Conservation (phyloP, 2,329 filamentous ascomycete species). For the Neofusicoccum parvum region DNA sequence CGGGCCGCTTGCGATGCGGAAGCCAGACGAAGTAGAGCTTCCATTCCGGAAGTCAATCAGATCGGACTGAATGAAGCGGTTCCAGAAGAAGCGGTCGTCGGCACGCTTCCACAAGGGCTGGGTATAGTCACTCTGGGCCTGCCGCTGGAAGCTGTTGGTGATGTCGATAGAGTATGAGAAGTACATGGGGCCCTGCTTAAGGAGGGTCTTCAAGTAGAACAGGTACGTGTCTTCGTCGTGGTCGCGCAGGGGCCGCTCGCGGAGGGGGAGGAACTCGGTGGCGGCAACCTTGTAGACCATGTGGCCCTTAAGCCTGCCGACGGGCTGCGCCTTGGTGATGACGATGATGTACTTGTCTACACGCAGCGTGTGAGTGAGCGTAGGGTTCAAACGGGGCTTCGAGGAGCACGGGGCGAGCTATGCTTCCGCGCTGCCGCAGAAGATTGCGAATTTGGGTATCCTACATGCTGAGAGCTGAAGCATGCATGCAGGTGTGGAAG, state of each 20-base stretch:
- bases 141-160: constrained; percentile 95
- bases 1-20: constrained; percentile 65
- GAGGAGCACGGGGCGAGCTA: neutral
- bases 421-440: neutral
- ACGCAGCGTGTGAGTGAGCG: constrained; percentile 3
- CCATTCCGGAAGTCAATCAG: constrained; percentile 83
- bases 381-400: neutral
- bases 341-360: constrained; percentile 95
- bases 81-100: constrained; percentile 99
- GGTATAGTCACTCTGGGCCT: constrained; percentile 72
- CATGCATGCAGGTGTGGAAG: neutral
- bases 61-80: constrained; percentile 87
- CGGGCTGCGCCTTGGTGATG: constrained; percentile 89
- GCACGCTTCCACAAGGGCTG: constrained; percentile 86
- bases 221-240: constrained; percentile 94
- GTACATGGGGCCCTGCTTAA: constrained; percentile 89
- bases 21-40: constrained; percentile 47
- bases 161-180: constrained; percentile 97
- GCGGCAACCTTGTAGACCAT: constrained; percentile 92
- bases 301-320: constrained; percentile 90
- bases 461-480: constrained; percentile 23
- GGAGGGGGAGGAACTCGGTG: constrained; percentile 91
- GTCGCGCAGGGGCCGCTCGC: constrained; percentile 88
- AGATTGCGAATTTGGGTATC: constrained; percentile 10
- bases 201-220: constrained; percentile 74